phyloP scores from a whole-genome alignment of 2,329 filamentous ascomycete genomes.

The Teratosphaeria gauchensis region DNA sequence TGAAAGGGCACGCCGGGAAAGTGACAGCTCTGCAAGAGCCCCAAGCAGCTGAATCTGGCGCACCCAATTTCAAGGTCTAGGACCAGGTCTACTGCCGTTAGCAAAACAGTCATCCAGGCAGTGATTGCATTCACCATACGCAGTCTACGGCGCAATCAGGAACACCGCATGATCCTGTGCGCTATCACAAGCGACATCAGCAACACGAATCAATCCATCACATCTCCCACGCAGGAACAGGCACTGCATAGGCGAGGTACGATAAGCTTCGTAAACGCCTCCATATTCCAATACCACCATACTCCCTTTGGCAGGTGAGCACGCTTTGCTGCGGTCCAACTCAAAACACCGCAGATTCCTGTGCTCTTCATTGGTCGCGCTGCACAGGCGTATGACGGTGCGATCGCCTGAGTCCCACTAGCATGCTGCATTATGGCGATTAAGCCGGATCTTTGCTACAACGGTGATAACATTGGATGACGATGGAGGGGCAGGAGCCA shows the following conservation, averaged over 20 bases:
- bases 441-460: not conserved
- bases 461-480: not conserved
- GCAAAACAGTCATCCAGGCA: not conserved
- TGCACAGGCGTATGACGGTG: not conserved
- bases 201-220: too few relatives aligned
- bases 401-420: not conserved
- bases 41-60: not conserved
- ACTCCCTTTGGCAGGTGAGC: not conserved
- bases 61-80: not conserved
- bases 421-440: not conserved
- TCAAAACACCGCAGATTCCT: not conserved
- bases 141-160: not conserved
- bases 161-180: not conserved
- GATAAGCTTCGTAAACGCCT: not conserved
- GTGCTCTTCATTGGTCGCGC: not conserved
- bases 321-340: not conserved
- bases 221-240: not conserved
- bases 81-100: not conserved
- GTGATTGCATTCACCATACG: not conserved
- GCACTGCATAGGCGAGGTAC: not conserved
- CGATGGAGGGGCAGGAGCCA: not conserved
- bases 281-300: not conserved
- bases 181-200: not conserved
- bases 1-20: not conserved
- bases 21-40: not conserved